These are phyloP conservation scores for Neurospora hispaniola DNA, from an alignment of 495 filamentous ascomycete genomes.

Conservation along the genomic window DNA sequence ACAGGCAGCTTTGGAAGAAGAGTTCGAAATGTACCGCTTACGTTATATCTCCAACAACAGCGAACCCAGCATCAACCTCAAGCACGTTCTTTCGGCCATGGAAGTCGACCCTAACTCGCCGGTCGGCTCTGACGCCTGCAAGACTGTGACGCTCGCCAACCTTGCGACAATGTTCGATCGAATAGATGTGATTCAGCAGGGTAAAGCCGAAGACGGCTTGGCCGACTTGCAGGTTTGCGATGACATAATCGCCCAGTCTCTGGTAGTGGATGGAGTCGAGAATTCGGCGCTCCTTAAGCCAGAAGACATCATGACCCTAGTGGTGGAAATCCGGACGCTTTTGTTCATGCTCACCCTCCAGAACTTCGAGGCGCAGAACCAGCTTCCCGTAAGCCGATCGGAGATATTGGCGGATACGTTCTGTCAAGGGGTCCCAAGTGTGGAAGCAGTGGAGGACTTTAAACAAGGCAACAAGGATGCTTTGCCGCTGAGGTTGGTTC, in stretches of 20 bases:
- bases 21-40: conserved; percentile 4
- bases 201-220: conserved; percentile 1
- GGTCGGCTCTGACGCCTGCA: background rate
- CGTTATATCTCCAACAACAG: conserved; percentile 3
- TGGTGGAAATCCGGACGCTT: conserved; percentile 18
- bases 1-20: background rate
- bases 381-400: conserved; percentile 1
- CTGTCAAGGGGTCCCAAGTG: conserved; percentile 5
- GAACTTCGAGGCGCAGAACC: background rate
- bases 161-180: conserved; percentile 13
- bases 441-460: conserved; percentile 6
- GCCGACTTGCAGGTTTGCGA: conserved; percentile 11
- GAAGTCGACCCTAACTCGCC: conserved; percentile 1
- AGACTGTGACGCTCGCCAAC: conserved; percentile 11
- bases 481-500: conserved; percentile 6
- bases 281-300: background rate
- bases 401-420: conserved; percentile 10
- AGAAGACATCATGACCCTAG: conserved; percentile 5
- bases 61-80: conserved; percentile 6
- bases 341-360: conserved; percentile 9
- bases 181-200: background rate
- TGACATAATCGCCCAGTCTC: conserved; percentile 6
- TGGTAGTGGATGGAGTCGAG: background rate
- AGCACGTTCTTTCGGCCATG: conserved; percentile 7
- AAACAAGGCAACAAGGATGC: conserved; percentile 2